Conservation (phyloP, 2,329 filamentous ascomycete species). For the Alternaria triticina region DNA sequence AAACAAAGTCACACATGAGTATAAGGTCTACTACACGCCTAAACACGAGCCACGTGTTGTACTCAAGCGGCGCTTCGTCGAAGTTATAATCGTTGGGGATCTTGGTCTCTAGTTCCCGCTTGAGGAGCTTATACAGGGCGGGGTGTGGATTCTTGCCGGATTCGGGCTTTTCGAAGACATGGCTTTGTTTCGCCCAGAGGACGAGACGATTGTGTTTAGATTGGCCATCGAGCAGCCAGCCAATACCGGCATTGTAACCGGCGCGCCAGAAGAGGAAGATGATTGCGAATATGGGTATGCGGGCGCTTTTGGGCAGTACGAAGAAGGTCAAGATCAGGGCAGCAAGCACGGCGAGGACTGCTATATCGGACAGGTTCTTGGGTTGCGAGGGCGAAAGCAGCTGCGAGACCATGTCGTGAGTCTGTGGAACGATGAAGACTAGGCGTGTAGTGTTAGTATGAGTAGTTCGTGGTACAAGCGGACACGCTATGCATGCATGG, state of each 20-base stretch:
- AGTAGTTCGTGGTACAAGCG: neutral
- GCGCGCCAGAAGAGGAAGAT: slow-evolving; percentile 92
- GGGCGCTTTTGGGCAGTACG: slow-evolving; percentile 70
- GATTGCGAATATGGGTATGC: slow-evolving; percentile 78
- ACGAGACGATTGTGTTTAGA: slow-evolving; percentile 87
- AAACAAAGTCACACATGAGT: slow-evolving; percentile 97
- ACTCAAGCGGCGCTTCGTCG: slow-evolving; percentile 91
- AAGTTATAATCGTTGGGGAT: slow-evolving; percentile 94
- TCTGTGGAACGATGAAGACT: slow-evolving; percentile 96
- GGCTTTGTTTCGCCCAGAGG: slow-evolving; percentile 83
- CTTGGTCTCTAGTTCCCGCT: slow-evolving; percentile 90
- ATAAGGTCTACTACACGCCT: slow-evolving; percentile 94
- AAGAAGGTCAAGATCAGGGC: slow-evolving; percentile 77
- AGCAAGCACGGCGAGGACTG: slow-evolving; percentile 79
- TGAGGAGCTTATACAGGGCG: slow-evolving; percentile 81
- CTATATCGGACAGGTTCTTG: slow-evolving; percentile 87
- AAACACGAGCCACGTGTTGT: slow-evolving; percentile 99
- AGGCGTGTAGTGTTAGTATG: slow-evolving; percentile 24
- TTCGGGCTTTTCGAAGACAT: slow-evolving; percentile 82
- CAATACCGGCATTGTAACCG: slow-evolving; percentile 93
- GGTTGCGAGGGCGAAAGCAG: slow-evolving; percentile 92
- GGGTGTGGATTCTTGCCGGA: slow-evolving; percentile 84
- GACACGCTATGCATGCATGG: neutral
- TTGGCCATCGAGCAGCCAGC: slow-evolving; percentile 84
- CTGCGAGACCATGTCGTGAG: slow-evolving; percentile 99